Percentiles rank a stretch among this genome's conserved stretches.
These are phyloP conservation scores for Diaporthe aspalathi DNA, from an alignment of 2,329 filamentous ascomycete genomes.

Conservation along the genomic window DNA sequence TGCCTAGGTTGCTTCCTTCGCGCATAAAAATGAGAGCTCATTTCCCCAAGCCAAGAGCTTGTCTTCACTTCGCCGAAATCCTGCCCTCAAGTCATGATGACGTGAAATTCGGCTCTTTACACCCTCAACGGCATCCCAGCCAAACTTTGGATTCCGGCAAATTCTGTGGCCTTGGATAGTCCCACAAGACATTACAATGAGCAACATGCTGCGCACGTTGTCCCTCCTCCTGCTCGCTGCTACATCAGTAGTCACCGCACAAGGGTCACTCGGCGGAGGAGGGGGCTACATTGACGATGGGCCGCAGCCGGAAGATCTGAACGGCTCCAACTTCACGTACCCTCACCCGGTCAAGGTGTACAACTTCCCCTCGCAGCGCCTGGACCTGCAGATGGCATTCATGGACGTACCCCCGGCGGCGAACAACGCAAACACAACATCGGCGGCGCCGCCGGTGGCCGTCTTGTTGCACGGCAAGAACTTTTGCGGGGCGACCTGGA, in stretches of 20 bases:
- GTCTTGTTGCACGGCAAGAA: conserved; percentile 67
- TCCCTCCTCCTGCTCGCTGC: conserved; percentile 13
- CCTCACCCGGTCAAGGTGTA: conserved; percentile 62
- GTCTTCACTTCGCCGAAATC: not conserved
- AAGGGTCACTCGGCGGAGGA: conserved; percentile 28
- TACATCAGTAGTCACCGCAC: not conserved
- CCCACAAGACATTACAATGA: not conserved
- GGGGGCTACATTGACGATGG: conserved; percentile 47
- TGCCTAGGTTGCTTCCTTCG: not conserved
- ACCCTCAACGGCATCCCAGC: not conserved
- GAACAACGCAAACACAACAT: conserved; percentile 42
- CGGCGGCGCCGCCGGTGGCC: conserved; percentile 50
- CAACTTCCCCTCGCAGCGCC: conserved; percentile 59
- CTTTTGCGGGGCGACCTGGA: conserved; percentile 67
- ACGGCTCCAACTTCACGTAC: conserved; percentile 65
- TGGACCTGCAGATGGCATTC: conserved; percentile 65
- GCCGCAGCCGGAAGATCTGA: conserved; percentile 55
- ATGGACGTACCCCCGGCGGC: conserved; percentile 60
- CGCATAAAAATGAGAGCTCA: not conserved
- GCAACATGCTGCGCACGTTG: not conserved
- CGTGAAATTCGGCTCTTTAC: not conserved
- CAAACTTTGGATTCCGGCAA: not conserved
- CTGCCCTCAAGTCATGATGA: not conserved
- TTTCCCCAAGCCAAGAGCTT: not conserved
- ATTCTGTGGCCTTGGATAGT: too few relatives aligned